phyloP scores from a whole-genome alignment of 2,329 filamentous ascomycete species.

The Penicillium janthinellum region DNA sequence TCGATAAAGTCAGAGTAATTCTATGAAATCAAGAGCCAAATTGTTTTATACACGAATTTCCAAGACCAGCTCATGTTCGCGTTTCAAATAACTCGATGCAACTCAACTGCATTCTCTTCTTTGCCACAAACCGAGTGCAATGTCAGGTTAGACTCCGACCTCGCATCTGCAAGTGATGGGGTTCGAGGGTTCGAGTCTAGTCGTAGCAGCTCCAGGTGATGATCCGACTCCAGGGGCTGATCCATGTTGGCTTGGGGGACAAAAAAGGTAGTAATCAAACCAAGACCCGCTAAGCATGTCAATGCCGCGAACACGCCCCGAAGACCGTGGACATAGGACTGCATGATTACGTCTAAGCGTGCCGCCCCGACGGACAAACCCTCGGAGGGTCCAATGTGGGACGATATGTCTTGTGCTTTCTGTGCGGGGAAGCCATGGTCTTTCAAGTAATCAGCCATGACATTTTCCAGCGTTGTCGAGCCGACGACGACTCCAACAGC shows the following conservation, averaged over 20 bases:
- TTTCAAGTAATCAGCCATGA: slow-evolving; percentile 1
- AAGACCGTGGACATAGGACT: slow-evolving; percentile 9
- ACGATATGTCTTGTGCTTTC: slow-evolving; percentile 3
- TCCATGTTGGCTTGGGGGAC: slow-evolving; percentile 8
- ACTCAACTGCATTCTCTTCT: neutral
- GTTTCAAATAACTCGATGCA: neutral
- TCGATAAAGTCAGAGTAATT: neutral
- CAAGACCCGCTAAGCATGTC: slow-evolving; percentile 8
- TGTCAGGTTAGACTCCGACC: neutral
- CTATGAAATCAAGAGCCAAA: neutral
- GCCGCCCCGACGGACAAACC: neutral
- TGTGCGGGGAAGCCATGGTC: slow-evolving; percentile 5
- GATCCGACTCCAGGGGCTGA: slow-evolving; percentile 10
- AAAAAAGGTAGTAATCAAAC: slow-evolving; percentile 1
- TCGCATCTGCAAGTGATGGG: neutral
- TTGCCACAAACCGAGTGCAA: neutral
- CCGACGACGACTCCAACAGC: slow-evolving; percentile 15
- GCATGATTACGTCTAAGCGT: neutral
- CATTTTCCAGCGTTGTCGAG: neutral
- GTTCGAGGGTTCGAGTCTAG: neutral
- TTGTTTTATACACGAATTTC: neutral
- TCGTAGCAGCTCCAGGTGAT: slow-evolving; percentile 3
- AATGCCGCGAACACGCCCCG: slow-evolving; percentile 5
- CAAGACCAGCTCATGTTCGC: neutral
- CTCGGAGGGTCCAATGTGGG: slow-evolving; percentile 2